A percentile compares a stretch with the other conserved stretches of the same genome.
Conservation (phyloP, 345 rosid genomes). For the Populus euphratica region DNA sequence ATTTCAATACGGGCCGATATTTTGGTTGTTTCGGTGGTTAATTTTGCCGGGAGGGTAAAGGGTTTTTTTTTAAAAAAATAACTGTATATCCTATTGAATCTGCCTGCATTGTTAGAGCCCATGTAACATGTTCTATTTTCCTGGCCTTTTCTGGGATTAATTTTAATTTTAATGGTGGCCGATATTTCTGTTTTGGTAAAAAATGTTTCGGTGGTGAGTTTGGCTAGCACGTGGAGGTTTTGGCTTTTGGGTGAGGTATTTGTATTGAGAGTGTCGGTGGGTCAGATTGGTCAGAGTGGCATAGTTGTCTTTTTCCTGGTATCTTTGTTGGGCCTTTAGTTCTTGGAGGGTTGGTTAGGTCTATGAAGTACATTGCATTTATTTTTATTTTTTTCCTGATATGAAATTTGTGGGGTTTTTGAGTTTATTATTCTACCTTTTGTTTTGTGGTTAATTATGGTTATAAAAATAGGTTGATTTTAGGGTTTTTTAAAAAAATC, state of each 20-base stretch:
- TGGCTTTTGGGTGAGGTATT: neutral
- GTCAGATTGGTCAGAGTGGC: slow-evolving; percentile 4
- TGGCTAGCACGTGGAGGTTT: neutral
- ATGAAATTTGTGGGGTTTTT: neutral
- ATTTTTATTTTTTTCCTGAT: neutral
- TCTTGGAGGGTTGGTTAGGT: neutral
- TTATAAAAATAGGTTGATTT: too few species aligned
- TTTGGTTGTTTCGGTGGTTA: neutral
- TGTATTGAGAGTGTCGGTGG: slow-evolving; percentile 5
- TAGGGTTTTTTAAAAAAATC: too few species aligned
- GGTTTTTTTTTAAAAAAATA: neutral
- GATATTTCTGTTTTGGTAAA: neutral
- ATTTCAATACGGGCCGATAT: neutral
- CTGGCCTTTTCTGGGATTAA: neutral
- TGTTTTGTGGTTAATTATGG: neutral
- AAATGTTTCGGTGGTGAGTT: neutral
- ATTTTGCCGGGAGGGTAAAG: neutral
- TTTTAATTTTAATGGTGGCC: neutral
- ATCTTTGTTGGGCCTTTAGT: neutral
- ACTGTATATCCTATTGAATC: neutral
- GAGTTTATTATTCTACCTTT: neutral
- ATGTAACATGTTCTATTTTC: neutral
- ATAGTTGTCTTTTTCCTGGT: neutral
- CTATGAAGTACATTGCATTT: neutral
- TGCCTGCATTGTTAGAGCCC: neutral